Percentiles rank a stretch among this genome's conserved stretches.
phyloP scores from a whole-genome alignment of 805 yeast genomes.

The Starmerella roubikii region DNA sequence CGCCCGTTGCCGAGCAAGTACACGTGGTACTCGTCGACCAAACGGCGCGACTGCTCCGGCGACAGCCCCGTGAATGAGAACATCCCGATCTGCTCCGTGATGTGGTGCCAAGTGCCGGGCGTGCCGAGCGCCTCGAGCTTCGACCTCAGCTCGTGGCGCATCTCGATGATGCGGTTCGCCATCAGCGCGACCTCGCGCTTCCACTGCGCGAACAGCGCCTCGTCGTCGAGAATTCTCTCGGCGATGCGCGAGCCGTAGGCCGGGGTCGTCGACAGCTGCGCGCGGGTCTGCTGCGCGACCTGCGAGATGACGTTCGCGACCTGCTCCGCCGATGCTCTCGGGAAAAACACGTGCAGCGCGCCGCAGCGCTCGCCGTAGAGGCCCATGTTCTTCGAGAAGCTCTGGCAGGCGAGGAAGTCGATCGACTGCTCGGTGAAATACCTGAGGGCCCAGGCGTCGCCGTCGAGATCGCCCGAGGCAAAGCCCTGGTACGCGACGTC shows the following conservation, averaged over 20 bases:
- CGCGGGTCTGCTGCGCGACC: conserved; percentile 57
- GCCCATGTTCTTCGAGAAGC: conserved; percentile 92
- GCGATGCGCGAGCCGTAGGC: conserved; percentile 92
- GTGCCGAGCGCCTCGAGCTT: conserved; percentile 51
- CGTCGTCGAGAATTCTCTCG: conserved; percentile 52
- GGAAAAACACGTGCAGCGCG: conserved; percentile 59
- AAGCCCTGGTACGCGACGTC: conserved; percentile 96
- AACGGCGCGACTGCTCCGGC: conserved; percentile 58
- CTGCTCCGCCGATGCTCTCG: conserved; percentile 31
- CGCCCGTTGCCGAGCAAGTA: conserved; percentile 87
- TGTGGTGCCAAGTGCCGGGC: conserved; percentile 89
- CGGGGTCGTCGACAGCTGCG: conserved; percentile 88
- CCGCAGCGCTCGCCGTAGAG: conserved; percentile 71
- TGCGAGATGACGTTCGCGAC: conserved; percentile 52
- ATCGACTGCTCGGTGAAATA: conserved; percentile 32
- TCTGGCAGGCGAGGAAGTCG: conserved; percentile 54
- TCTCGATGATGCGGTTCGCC: conserved; percentile 68
- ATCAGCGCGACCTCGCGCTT: conserved; percentile 66
- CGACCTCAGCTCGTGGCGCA: conserved; percentile 58
- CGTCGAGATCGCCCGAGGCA: conserved; percentile 67
- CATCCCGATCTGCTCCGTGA: conserved; percentile 87
- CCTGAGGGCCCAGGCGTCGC: conserved; percentile 50
- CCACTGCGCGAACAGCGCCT: conserved; percentile 69
- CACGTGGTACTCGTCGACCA: conserved; percentile 60
- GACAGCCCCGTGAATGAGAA: conserved; percentile 85